Conservation (phyloP, 495 filamentous ascomycete species). For the Aspergillus ostianus region DNA sequence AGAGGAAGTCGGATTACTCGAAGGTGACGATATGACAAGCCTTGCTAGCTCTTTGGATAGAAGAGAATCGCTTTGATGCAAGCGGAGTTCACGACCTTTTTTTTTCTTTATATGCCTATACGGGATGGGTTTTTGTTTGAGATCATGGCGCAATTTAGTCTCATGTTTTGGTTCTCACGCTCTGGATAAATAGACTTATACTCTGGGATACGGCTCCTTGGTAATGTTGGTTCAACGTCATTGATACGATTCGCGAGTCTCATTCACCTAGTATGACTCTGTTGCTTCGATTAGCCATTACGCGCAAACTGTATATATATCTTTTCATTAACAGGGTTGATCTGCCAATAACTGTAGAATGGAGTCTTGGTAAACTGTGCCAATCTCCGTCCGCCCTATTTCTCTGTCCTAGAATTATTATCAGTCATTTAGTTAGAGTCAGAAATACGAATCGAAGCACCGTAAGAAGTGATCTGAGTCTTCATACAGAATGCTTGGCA, state of each 20-base stretch:
- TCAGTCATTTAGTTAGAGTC: too few relatives aligned
- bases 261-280: too few relatives aligned
- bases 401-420: too few relatives aligned
- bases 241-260: too few relatives aligned
- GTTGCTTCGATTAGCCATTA: too few relatives aligned
- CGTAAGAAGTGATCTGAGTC: too few relatives aligned
- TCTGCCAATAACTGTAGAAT: neutral
- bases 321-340: neutral
- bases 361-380: neutral
- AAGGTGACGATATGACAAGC: slow-evolving; percentile 40
- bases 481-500: neutral
- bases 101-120: neutral
- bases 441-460: too few relatives aligned
- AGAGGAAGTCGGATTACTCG: slow-evolving; percentile 53
- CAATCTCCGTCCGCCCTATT: neutral
- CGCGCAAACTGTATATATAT: neutral
- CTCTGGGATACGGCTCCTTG: slow-evolving; percentile 5
- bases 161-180: slow-evolving; percentile 5
- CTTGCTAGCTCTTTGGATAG: slow-evolving; percentile 36
- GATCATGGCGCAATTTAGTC: slow-evolving; percentile 12
- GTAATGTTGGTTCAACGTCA: too few relatives aligned
- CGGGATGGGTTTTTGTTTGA: neutral
- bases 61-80: slow-evolving; percentile 32
- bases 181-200: neutral
- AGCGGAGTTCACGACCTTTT: neutral